These are phyloP conservation scores for Aspergillus bombycis DNA, from an alignment of 2,329 filamentous ascomycete species.

Conservation along the genomic window DNA sequence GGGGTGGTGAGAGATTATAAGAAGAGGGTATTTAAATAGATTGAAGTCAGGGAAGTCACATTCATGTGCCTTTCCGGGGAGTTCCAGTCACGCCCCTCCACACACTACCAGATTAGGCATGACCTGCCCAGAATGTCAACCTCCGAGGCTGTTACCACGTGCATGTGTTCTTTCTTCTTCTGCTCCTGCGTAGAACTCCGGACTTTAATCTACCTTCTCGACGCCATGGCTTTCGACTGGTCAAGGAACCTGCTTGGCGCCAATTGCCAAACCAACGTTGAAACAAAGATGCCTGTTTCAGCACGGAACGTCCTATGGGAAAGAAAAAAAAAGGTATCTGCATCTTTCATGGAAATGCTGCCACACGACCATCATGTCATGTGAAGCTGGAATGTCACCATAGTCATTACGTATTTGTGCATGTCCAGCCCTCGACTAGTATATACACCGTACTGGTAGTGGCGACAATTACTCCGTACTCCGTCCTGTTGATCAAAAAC, in stretches of 20 bases:
- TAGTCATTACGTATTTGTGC: not conserved
- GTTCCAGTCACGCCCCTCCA: not conserved
- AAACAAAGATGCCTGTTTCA: not conserved
- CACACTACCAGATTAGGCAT: not conserved
- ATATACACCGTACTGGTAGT: too few species aligned
- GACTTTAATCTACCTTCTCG: too few species aligned
- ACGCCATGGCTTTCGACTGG: not conserved
- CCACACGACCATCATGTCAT: not conserved
- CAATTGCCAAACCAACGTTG: not conserved
- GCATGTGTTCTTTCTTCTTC: constrained; percentile 24
- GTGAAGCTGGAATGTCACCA: not conserved
- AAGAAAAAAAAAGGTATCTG: too few species aligned
- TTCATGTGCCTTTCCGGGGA: constrained; percentile 1
- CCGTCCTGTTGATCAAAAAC: not conserved
- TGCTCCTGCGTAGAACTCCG: not conserved
- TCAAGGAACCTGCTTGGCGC: not conserved
- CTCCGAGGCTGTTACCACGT: constrained; percentile 17
- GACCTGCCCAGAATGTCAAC: not conserved
- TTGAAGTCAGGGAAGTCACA: not conserved
- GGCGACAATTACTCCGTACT: too few species aligned
- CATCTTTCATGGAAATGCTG: too few species aligned
- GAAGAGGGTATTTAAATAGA: not conserved
- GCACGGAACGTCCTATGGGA: not conserved
- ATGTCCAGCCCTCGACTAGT: not conserved
- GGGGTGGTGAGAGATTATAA: not conserved